Percentiles rank a stretch among this genome's conserved stretches.
phyloP scores from a whole-genome alignment of 2,329 filamentous ascomycete genomes.

The Zasmidium angulare region DNA sequence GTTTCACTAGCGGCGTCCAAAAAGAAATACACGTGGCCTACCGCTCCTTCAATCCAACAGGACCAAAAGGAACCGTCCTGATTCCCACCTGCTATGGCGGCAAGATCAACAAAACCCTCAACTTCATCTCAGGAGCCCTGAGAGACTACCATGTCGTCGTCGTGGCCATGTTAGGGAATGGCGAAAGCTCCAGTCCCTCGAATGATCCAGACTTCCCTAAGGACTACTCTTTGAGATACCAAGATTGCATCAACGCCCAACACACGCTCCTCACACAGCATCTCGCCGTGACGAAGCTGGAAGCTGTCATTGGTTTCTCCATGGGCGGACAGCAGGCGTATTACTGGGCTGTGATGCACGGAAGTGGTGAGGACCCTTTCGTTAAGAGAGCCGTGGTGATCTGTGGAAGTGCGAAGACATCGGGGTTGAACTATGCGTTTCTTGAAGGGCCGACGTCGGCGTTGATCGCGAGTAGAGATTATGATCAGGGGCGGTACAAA shows the following conservation, averaged over 20 bases:
- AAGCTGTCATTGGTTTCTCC: slow-evolving; percentile 3
- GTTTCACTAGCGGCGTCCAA: neutral
- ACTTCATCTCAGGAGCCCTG: slow-evolving; percentile 3
- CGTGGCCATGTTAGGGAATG: slow-evolving; percentile 4
- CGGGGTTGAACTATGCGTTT: slow-evolving; percentile 3
- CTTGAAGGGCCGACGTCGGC: slow-evolving; percentile 4
- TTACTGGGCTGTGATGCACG: slow-evolving; percentile 5
- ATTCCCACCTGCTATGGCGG: slow-evolving; percentile 8
- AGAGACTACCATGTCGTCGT: slow-evolving; percentile 10
- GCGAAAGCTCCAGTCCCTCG: slow-evolving; percentile 4
- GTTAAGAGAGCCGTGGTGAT: neutral
- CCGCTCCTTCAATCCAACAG: slow-evolving; percentile 3
- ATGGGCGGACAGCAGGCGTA: slow-evolving; percentile 7
- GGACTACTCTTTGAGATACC: slow-evolving; percentile 3
- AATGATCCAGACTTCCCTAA: slow-evolving; percentile 3
- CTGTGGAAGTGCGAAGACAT: slow-evolving; percentile 3
- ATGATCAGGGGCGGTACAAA: neutral
- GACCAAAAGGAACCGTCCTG: neutral
- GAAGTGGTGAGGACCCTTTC: neutral
- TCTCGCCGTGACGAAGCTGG: neutral
- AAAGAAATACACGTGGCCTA: slow-evolving; percentile 5
- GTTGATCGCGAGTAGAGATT: slow-evolving; percentile 3
- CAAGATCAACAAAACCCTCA: slow-evolving; percentile 4
- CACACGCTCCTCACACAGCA: neutral
- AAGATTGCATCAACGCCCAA: slow-evolving; percentile 9